Evolutionary conservation across 2,329 filamentous ascomycete species (phyloP), one percentile per base, ranked within the genome.

Genomic region (Colletotrichum horii): DNA sequence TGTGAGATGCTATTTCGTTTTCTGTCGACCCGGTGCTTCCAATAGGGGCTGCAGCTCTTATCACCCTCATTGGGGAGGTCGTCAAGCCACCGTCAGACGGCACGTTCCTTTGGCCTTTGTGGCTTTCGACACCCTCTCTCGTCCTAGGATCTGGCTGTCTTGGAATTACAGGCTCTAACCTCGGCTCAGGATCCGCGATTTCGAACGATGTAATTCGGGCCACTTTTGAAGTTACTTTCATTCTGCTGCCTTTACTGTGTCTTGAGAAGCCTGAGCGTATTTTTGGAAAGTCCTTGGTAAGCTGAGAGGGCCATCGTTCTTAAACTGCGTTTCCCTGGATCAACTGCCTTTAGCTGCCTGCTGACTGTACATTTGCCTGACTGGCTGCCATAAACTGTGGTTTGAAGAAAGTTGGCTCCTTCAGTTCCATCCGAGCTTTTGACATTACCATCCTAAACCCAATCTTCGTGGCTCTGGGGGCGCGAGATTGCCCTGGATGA

Each of bases 1-100:
- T 62, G 43, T 75, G 64, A 48, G 32, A 52, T 58, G 36, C 15
- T 36, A 43, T 62, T 68, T n/a, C 32, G 22, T 14, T n/a, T 22
- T 66, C 48, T 30, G 19, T 62, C 66, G 34, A 56, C 16, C 55
- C 36, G 8, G 72, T 52, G 30, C 62, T 64, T 62, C 62, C 43
- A 43, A 58, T 75, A n/a, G 43, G 30, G 64, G 14, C 3, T 64
- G 64, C 64, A 75, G 69, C 28, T 73, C 55, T 64, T 73, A 64
- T 58, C 69, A 73, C 26, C 60, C 56, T 30, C 56, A 19, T 70
- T 28, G 19, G 19, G 34, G 26, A 24, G 24, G 26, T 22, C 38
- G 30, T 52, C 61, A 66, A 71, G 60, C 67, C 67, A 71, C 67
- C 36, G 61, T 60, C 24, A 70, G 58, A 15, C 58, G 58, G 30